Percentiles rank a stretch among this genome's conserved stretches.
Conservation (phyloP, 768 basidiomycete genomes). For the Pisolithus orientalis region DNA sequence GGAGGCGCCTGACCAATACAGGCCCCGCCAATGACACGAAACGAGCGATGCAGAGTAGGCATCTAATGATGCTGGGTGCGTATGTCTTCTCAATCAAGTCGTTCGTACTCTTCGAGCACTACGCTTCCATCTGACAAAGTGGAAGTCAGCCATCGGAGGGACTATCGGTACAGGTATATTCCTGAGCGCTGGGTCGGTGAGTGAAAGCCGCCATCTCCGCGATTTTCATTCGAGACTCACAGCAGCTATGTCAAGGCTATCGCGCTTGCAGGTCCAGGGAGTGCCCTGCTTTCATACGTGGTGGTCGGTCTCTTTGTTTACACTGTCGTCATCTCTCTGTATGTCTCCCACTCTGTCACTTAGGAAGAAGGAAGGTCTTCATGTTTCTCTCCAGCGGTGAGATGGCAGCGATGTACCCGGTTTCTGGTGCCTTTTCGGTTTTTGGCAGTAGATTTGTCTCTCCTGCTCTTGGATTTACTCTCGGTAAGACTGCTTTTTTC, state of each 20-base stretch:
- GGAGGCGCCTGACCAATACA: constrained; percentile 2
- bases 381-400: constrained; percentile 40
- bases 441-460: constrained; percentile 57
- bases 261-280: constrained; percentile 52
- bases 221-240: neutral
- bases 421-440: constrained; percentile 54
- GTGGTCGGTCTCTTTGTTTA: constrained; percentile 57
- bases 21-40: constrained; percentile 24
- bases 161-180: constrained; percentile 60
- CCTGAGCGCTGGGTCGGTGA: constrained; percentile 49
- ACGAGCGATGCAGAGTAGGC: constrained; percentile 35
- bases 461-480: constrained; percentile 52
- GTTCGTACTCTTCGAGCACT: neutral
- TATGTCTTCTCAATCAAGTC: constrained; percentile 2
- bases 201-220: constrained; percentile 5
- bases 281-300: constrained; percentile 54
- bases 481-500: constrained; percentile 27
- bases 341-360: constrained; percentile 7
- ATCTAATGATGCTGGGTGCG: constrained; percentile 38
- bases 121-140: neutral
- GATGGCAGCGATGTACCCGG: constrained; percentile 60
- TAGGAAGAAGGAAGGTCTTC: neutral
- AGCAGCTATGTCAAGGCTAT: constrained; percentile 33
- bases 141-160: constrained; percentile 41
- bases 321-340: constrained; percentile 55